Conservation (phyloP, 108 stramenopile genomes). For the Hondaea fermentalgiana region DNA sequence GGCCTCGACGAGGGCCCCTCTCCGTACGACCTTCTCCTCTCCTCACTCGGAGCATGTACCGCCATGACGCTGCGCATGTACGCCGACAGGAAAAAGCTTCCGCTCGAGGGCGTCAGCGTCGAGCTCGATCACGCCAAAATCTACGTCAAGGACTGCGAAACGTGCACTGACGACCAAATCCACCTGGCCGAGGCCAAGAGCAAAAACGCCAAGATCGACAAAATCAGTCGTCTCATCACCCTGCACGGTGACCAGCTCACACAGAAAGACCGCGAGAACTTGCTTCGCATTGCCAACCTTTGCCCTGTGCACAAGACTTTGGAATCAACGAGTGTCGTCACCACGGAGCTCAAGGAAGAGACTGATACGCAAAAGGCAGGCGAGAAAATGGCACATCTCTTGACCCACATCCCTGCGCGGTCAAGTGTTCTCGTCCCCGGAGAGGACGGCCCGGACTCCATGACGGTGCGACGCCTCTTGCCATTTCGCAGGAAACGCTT, state of each 20-base stretch:
- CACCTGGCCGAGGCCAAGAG: not conserved
- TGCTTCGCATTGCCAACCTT: conserved; percentile 35
- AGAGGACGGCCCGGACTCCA: not conserved
- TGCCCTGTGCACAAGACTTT: conserved; percentile 42
- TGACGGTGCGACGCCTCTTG: not conserved
- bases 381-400: not conserved
- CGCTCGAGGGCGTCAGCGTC: conserved; percentile 30
- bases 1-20: not conserved
- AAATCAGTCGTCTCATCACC: conserved; percentile 22
- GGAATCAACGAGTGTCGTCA: not conserved
- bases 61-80: conserved; percentile 41
- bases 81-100: conserved; percentile 27
- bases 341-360: not conserved
- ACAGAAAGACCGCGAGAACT: conserved; percentile 14
- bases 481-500: not conserved
- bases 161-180: conserved; percentile 1
- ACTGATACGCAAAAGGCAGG: not conserved
- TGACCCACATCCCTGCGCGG: not conserved
- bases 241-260: conserved; percentile 27
- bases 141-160: conserved; percentile 35
- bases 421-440: not conserved
- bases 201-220: conserved; percentile 25
- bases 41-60: conserved; percentile 37
- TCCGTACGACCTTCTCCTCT: conserved; percentile 24
- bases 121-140: conserved; percentile 33